Base-by-base conservation (phyloP, 2,329 filamentous ascomycete genomes). In the Rosellinia necatrix region DNA sequence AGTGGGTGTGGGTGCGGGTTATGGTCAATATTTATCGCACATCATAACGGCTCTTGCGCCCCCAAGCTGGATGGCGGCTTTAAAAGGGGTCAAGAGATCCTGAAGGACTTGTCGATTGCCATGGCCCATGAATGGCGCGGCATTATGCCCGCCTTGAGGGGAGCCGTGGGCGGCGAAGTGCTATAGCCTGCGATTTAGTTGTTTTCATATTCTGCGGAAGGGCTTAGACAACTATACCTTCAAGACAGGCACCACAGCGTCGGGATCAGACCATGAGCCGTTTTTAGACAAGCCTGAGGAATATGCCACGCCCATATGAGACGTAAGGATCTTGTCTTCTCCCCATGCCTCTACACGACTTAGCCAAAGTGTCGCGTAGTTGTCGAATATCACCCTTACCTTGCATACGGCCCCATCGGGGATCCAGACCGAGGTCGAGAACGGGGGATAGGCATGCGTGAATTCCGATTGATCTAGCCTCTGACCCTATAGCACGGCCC, bases 81-180 rank as follows among this genome's bases (percentile, higher is more conserved):
- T 76, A 60, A 78, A 78, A 3, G 76, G 75, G 7, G 71, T 67
- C 4, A 78, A 61, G 46, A 77, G 72, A 52, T 77, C 73, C 41
- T 76, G 72, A 41, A 76, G 61, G 6, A 77, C 69, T 60, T 77
- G 74, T 3, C 76, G 70, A 27, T 72, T 75, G 0, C 75, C 76
- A 37, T 74, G 74, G 0, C 74, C 71, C 71, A 77, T 76, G 34
- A 74, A 77, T 4, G 76, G 75, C 1, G 74, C 74, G 1, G 74
- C 74, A 47, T 78, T 78, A 13, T 73, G 71, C 0, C 76, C 76
- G 6, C 69, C 71, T 52, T 77, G 75, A 0, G 74, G 74, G 21
- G 73, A 69, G 0, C 75, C 76, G 59, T 78, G 75, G 0, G 75
- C 76, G 0, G 75, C 75, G 59, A 78, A 78, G 60, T 78, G 76